A percentile compares a stretch with the other conserved stretches of the same genome.
These are phyloP conservation scores for Pisolithus tinctorius DNA, from an alignment of 768 basidiomycete species.

Conservation along the genomic window DNA sequence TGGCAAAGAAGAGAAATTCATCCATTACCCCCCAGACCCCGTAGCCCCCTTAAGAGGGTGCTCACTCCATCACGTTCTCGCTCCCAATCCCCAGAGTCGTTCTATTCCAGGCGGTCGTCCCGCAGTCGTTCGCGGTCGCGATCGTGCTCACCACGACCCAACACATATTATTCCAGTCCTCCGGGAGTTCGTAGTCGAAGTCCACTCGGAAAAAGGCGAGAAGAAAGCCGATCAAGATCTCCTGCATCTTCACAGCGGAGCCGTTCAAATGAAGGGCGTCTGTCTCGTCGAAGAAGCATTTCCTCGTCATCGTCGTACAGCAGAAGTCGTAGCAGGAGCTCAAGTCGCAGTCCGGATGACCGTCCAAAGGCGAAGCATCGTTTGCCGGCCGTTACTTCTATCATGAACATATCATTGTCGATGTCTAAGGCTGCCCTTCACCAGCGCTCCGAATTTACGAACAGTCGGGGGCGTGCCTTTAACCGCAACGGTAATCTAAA, in stretches of 20 bases:
- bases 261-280: slow-evolving; percentile 23
- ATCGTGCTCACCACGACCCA: slow-evolving; percentile 51
- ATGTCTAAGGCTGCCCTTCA: slow-evolving; percentile 25
- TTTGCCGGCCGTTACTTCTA: slow-evolving; percentile 44
- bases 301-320: slow-evolving; percentile 53
- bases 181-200: slow-evolving; percentile 39
- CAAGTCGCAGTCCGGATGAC: slow-evolving; percentile 47
- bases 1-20: slow-evolving; percentile 60
- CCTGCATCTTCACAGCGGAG: slow-evolving; percentile 40
- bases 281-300: slow-evolving; percentile 37
- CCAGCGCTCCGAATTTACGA: slow-evolving; percentile 13
- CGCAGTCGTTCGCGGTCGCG: slow-evolving; percentile 59
- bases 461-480: slow-evolving; percentile 17
- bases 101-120: slow-evolving; percentile 56
- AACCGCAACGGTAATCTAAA: slow-evolving; percentile 35
- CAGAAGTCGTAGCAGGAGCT: slow-evolving; percentile 46
- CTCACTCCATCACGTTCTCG: slow-evolving; percentile 45
- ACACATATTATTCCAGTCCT: slow-evolving; percentile 49
- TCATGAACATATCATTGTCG: slow-evolving; percentile 28
- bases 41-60: slow-evolving; percentile 32
- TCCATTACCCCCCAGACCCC: slow-evolving; percentile 33
- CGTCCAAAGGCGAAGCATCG: slow-evolving; percentile 55
- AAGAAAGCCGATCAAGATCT: slow-evolving; percentile 27
- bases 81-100: slow-evolving; percentile 56
- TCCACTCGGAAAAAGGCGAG: slow-evolving; percentile 39